Percentiles rank a stretch among this genome's conserved stretches.
phyloP scores from a whole-genome alignment of 345 rosid species.

The Euphorbia tirucalli region DNA sequence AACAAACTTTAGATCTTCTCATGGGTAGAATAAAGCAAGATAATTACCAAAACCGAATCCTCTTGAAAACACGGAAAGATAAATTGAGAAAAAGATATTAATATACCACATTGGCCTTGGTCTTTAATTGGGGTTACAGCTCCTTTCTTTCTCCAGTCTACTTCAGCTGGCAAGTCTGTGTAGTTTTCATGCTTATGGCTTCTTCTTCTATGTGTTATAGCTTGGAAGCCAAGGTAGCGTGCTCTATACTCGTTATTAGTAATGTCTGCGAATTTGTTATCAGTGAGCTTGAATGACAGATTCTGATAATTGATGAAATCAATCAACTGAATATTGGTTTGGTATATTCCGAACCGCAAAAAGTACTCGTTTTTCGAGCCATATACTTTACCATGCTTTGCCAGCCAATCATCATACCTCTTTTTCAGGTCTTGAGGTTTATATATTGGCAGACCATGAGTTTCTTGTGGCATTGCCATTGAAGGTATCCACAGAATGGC shows the following conservation, averaged over 20 bases:
- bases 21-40: not conserved
- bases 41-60: not conserved
- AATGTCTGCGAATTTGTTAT: constrained; percentile 80
- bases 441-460: constrained; percentile 9
- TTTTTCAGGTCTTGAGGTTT: constrained; percentile 29
- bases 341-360: constrained; percentile 63
- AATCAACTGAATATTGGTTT: constrained; percentile 54
- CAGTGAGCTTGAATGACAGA: constrained; percentile 59
- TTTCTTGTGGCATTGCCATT: constrained; percentile 14
- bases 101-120: constrained; percentile 93
- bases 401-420: constrained; percentile 62
- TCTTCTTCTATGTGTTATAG: not conserved
- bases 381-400: constrained; percentile 34
- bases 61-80: no score
- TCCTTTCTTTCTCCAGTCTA: constrained; percentile 83
- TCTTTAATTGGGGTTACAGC: constrained; percentile 76
- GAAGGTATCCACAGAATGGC: constrained; percentile 36
- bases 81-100: not conserved
- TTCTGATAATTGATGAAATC: constrained; percentile 60
- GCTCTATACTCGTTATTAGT: constrained; percentile 67
- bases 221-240: constrained; percentile 43
- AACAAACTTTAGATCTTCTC: not conserved
- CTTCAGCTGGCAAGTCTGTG: constrained; percentile 27
- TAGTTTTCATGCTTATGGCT: not conserved
- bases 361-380: constrained; percentile 43